Evolutionary conservation across 495 filamentous ascomycete genomes (phyloP), one percentile per base, ranked within the genome.

Genomic region (Copromyces sp.): DNA sequence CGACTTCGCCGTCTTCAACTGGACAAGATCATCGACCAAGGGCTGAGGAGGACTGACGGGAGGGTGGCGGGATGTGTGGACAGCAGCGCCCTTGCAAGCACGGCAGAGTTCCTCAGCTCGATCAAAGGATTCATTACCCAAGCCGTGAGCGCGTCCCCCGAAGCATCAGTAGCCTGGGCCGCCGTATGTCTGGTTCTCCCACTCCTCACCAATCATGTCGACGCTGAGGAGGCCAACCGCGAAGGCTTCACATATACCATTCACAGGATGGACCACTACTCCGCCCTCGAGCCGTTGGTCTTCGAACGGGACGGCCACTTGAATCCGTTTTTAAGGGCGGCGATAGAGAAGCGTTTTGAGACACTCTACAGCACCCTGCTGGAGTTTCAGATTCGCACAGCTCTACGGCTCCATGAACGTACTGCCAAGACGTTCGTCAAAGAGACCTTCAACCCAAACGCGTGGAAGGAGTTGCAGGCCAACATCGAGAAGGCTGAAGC

Each of bases 211-310:
- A 79, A 76, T 29, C 72, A 75, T 16, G 42, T 4, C 16, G 39
- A 69, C n/a, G 78, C 77, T 14, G 65, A 74, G 17, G 68, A 73
- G n/a, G 78, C 75, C 20, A 74, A 77, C 24, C 11, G n/a, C n/a
- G 73, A 78, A 53, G 79, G 79, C 44, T 78, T 81, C 40, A 65
- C 72, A 4, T 78, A 79, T 68, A 74, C 77, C 41, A 75, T 74
- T 14, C 44, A 72, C 59, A 74, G 73, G 7, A 79, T 80, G 73
- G 32, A 41, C 4, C 77, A 76, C 59, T 81, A 80, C 42, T 39
- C 68, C 3, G 75, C 68, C 17, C 32, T 80, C 37, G 76, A 80
- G 44, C 24, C 65, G 38, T n/a, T 72, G 45, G 29, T 73, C 4
- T 59, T 24, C 44, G n/a, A 47, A 47, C 3, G 9, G 44, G 44